Evolutionary conservation across 345 rosid genomes (phyloP).

Genomic region (Clarkia xantiana): DNA sequence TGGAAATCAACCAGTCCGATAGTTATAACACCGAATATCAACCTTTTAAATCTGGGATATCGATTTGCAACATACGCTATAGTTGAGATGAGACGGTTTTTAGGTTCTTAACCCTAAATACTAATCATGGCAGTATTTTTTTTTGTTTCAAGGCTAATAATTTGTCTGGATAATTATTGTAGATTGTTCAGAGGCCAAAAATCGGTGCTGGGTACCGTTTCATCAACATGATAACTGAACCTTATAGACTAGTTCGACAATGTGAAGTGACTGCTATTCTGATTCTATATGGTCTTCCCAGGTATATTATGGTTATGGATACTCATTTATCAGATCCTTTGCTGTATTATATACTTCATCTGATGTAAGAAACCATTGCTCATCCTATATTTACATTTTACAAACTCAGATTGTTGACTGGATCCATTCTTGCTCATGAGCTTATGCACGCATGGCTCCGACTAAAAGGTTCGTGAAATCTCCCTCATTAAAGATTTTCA

Average conservation of each 20-base stretch:
- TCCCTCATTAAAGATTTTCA: background rate
- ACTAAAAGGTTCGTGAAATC: conserved; percentile 46
- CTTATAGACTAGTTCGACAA: conserved; percentile 56
- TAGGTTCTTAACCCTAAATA: no score
- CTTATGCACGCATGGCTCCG: conserved; percentile 99
- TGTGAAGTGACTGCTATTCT: conserved; percentile 99
- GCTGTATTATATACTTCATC: background rate
- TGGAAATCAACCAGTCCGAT: no score
- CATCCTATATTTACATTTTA: background rate
- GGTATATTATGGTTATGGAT: conserved; percentile 16
- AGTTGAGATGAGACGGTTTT: no score
- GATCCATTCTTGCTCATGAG: conserved; percentile 95
- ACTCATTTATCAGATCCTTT: background rate
- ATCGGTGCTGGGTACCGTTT: conserved; percentile 50
- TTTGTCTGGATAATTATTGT: no score
- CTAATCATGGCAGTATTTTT: no score
- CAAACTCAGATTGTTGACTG: conserved; percentile 64
- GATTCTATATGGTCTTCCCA: conserved; percentile 82
- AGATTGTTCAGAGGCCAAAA: conserved; percentile 76
- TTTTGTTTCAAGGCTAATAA: no score
- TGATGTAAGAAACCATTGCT: background rate
- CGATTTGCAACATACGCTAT: no score
- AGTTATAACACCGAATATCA: no score
- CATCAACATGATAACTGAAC: conserved; percentile 64
- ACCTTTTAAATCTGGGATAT: no score